These are phyloP conservation scores for Peziza echinospora DNA, from an alignment of 495 filamentous ascomycete genomes.

Conservation along the genomic window DNA sequence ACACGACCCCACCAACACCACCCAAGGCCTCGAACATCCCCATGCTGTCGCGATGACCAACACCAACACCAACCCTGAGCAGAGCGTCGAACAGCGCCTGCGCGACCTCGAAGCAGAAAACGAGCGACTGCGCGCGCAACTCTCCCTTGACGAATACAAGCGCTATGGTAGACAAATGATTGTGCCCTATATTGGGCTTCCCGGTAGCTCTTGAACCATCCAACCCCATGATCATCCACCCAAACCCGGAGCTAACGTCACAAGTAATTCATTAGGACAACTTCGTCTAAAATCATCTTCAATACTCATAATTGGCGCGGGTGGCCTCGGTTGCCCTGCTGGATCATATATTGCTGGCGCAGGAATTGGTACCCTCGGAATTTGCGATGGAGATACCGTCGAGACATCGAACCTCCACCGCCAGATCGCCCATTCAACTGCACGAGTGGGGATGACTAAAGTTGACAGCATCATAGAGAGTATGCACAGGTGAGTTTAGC, in stretches of 20 bases:
- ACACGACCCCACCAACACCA: too few relatives aligned
- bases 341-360: constrained; percentile 76
- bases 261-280: too few relatives aligned
- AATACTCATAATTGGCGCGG: constrained; percentile 75
- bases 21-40: too few relatives aligned
- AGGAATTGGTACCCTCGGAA: constrained; percentile 60
- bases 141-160: constrained; percentile 46
- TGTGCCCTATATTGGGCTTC: constrained; percentile 59
- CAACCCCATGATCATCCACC: too few relatives aligned
- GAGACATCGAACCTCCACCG: constrained; percentile 84
- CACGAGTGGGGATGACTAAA: constrained; percentile 54
- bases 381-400: constrained; percentile 73
- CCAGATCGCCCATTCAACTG: constrained; percentile 58
- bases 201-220: too few relatives aligned
- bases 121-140: background rate
- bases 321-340: constrained; percentile 79
- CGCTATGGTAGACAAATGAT: constrained; percentile 89
- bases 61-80: too few relatives aligned
- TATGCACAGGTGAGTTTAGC: too few relatives aligned
- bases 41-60: too few relatives aligned
- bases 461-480: constrained; percentile 54
- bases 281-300: constrained; percentile 45
- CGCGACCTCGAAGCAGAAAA: background rate
- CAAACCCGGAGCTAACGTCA: too few relatives aligned
- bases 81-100: too few relatives aligned